These are phyloP conservation scores for Ceratopteris richardii DNA, from an alignment of 75 land plant species.

Conservation along the genomic window DNA sequence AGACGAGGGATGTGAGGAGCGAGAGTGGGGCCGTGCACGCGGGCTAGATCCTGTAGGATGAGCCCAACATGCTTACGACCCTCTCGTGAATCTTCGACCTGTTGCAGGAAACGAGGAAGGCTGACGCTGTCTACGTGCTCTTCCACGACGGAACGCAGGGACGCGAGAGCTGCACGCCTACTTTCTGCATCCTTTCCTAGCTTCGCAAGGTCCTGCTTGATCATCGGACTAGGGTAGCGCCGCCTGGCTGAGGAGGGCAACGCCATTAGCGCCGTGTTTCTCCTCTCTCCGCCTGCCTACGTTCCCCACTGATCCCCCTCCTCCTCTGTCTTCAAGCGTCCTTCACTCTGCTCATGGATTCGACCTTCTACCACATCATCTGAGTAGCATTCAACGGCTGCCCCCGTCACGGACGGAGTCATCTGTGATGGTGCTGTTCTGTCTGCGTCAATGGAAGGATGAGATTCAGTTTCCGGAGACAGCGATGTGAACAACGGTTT, in stretches of 20 bases:
- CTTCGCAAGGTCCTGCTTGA: conserved; percentile 29
- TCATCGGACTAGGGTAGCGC: conserved; percentile 21
- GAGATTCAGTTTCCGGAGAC: too few relatives aligned
- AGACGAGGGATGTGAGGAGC: conserved; percentile 3
- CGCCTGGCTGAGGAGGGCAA: neutral
- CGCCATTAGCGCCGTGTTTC: too few relatives aligned
- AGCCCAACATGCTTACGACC: neutral
- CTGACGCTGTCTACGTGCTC: conserved; percentile 15
- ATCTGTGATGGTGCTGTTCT: too few relatives aligned
- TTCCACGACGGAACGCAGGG: conserved; percentile 11
- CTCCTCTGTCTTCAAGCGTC: too few relatives aligned
- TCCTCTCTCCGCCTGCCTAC: too few relatives aligned
- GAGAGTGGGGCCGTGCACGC: neutral
- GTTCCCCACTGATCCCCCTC: too few relatives aligned
- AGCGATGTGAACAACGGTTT: too few relatives aligned
- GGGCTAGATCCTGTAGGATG: neutral
- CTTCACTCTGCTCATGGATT: too few relatives aligned
- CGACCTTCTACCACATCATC: too few relatives aligned
- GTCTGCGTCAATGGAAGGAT: too few relatives aligned
- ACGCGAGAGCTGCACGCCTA: conserved; percentile 10
- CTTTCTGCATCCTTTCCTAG: conserved; percentile 19
- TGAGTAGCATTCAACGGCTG: too few relatives aligned
- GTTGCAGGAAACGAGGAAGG: conserved; percentile 19
- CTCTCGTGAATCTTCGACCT: conserved; percentile 10
- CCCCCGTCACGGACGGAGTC: too few relatives aligned